Evolutionary conservation across 176 grass and related monocot species (phyloP), one percentile per base, ranked within the genome.

Genomic region (Aegilops speltoides): DNA sequence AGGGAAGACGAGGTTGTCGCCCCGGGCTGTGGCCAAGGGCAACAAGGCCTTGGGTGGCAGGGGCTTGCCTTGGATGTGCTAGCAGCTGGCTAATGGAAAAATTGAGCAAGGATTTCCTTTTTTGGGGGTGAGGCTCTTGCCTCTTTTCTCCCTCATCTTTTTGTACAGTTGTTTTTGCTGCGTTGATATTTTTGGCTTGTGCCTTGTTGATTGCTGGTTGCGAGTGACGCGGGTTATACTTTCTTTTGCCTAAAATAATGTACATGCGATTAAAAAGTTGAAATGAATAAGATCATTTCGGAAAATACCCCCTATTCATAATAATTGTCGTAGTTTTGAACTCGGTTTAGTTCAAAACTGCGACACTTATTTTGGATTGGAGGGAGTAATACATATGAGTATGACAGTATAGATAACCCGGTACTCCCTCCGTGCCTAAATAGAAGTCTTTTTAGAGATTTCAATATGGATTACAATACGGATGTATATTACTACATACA

Each of bases 1-100:
- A 64, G 94, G 89, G 0, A 85, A 94, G 76, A 87, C 91, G 14
- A 96, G 83, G 78, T 93, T 97, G 8, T 17, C 73, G 25, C 13
- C 73, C 8, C 23, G 15, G 15, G 8, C 15, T 13, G 3, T 1
- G 87, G 36, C 77, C 50, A 54, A 54, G 50, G 7, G 19, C 8
- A 90, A 86, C 84, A 93, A 92, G 80, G 81, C 84, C 2, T 82
- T 91, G 3, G 73, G 68, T 74, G 70, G 75, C 8, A 94, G 80
- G 22, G 92, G 89, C 25, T 43, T 96, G 87, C 92, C 94, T 45
- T 94, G 90, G 82, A 89, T 99, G 28, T 99, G 97, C 80, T 96
- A 32, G 90, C 24, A 38, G 2, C 63, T 36, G 4, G 7, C 16
- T 36, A 10, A 33, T 4, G 14, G 19, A 22, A 23, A 14, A 3